A percentile compares a stretch with the other conserved stretches of the same genome.
Conservation (phyloP, 2,329 filamentous ascomycete species). For the Talaromyces sp. region DNA sequence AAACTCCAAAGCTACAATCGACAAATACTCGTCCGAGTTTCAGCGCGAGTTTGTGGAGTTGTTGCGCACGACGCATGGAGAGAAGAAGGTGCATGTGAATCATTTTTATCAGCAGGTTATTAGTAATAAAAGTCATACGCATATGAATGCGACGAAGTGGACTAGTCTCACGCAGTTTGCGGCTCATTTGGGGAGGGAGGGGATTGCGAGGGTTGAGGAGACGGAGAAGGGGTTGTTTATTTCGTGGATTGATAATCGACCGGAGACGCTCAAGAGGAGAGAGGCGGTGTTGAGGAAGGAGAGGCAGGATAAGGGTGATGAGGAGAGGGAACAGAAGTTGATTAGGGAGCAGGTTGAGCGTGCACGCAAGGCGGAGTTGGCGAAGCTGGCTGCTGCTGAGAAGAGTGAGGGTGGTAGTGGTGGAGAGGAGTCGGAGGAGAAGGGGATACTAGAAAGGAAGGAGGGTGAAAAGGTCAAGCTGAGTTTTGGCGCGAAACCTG, state of each 20-base stretch:
- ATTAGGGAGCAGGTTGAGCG: slow-evolving; percentile 80
- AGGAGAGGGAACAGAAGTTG: slow-evolving; percentile 80
- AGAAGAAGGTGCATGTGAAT: slow-evolving; percentile 86
- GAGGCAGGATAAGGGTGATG: slow-evolving; percentile 83
- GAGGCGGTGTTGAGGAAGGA: slow-evolving; percentile 83
- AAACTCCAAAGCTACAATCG: slow-evolving; percentile 79
- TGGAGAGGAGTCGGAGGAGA: slow-evolving; percentile 49
- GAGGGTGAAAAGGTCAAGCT: slow-evolving; percentile 76
- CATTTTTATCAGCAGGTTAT: slow-evolving; percentile 96
- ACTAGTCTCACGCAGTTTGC: slow-evolving; percentile 84
- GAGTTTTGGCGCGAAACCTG: slow-evolving; percentile 55
- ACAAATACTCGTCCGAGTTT: slow-evolving; percentile 80
- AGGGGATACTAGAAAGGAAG: slow-evolving; percentile 50
- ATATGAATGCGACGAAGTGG: slow-evolving; percentile 95
- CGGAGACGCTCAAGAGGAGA: slow-evolving; percentile 75
- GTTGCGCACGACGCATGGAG: slow-evolving; percentile 79
- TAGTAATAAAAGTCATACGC: slow-evolving; percentile 74
- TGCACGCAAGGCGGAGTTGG: slow-evolving; percentile 60
- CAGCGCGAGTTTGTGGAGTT: slow-evolving; percentile 73
- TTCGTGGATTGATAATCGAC: slow-evolving; percentile 87
- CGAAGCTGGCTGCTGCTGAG: slow-evolving; percentile 9
- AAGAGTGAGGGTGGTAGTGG: slow-evolving; percentile 46
- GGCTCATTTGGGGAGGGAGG: slow-evolving; percentile 80
- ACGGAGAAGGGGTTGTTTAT: slow-evolving; percentile 80
- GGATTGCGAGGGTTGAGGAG: slow-evolving; percentile 87